Evolutionary conservation across 495 filamentous ascomycete species (phyloP).

Genomic region (Xylaria flabelliformis): DNA sequence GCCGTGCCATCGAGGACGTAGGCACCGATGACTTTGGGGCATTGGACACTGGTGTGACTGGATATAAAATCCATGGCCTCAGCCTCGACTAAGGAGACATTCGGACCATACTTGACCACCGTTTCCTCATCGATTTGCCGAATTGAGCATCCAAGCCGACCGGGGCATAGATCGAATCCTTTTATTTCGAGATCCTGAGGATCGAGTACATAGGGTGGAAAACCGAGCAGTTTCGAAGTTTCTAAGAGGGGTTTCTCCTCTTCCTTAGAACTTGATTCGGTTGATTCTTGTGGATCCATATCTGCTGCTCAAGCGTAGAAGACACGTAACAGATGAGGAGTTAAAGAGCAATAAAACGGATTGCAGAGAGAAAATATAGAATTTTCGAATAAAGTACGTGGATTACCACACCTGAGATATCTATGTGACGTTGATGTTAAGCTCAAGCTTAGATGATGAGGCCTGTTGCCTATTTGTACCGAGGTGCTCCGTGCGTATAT

Average conservation of each 20-base stretch:
- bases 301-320: too few species aligned
- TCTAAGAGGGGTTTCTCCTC: not conserved
- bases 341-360: too few species aligned
- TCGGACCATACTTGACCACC: not conserved
- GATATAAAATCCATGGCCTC: slow-evolving; percentile 15
- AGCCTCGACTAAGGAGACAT: slow-evolving; percentile 2
- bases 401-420: too few species aligned
- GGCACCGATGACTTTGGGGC: slow-evolving; percentile 18
- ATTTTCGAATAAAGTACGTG: too few species aligned
- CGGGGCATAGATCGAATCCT: not conserved
- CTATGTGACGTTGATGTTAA: too few species aligned
- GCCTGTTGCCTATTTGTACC: too few species aligned
- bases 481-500: too few species aligned
- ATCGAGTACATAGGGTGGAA: not conserved
- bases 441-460: too few species aligned
- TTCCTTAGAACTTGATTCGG: not conserved
- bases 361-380: too few species aligned
- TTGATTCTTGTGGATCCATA: not conserved
- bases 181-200: not conserved
- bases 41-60: slow-evolving; percentile 11
- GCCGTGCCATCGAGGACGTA: not conserved
- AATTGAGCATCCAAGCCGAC: not conserved
- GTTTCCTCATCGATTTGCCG: not conserved
- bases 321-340: too few species aligned
- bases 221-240: not conserved